phyloP scores from a whole-genome alignment of 225 moss, liverwort and hornwort genomes.

The Pleurozium schreberi region DNA sequence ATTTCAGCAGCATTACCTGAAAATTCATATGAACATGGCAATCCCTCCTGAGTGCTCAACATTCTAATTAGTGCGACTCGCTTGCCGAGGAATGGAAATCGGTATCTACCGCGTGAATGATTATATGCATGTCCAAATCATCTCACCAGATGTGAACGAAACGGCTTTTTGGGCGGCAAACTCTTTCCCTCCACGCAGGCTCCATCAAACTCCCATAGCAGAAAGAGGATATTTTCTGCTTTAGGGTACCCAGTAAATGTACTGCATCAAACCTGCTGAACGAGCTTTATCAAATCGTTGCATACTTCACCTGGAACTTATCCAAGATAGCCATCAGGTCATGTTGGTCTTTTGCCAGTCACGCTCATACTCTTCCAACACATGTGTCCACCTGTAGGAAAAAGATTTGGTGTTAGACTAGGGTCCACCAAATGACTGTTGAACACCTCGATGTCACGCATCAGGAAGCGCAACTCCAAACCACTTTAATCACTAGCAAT shows the following conservation, averaged over 20 bases:
- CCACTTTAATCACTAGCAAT: background rate
- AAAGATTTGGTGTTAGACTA: background rate
- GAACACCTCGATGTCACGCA: background rate
- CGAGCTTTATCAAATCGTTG: conserved; percentile 46
- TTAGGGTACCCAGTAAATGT: conserved; percentile 50
- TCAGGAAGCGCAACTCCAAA: background rate
- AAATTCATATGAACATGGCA: background rate
- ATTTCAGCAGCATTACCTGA: background rate
- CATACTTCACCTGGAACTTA: conserved; percentile 66
- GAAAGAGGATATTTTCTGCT: too few species aligned
- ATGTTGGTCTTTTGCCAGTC: conserved; percentile 59
- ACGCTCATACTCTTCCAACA: conserved; percentile 45
- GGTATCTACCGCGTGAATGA: background rate
- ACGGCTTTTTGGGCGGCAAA: background rate
- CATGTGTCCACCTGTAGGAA: conserved; percentile 27
- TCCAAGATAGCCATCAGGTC: conserved; percentile 64
- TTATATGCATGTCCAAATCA: background rate
- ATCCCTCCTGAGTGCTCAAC: background rate
- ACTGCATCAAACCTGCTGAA: conserved; percentile 58
- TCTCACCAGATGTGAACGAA: background rate
- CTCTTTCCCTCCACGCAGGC: background rate
- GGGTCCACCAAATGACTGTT: background rate
- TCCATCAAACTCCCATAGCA: conserved; percentile 35
- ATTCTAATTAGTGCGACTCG: background rate
- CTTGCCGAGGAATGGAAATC: background rate